Evolutionary conservation across 179 eudicot genomes (phyloP).

Genomic region (Heliamphora ciliata): DNA sequence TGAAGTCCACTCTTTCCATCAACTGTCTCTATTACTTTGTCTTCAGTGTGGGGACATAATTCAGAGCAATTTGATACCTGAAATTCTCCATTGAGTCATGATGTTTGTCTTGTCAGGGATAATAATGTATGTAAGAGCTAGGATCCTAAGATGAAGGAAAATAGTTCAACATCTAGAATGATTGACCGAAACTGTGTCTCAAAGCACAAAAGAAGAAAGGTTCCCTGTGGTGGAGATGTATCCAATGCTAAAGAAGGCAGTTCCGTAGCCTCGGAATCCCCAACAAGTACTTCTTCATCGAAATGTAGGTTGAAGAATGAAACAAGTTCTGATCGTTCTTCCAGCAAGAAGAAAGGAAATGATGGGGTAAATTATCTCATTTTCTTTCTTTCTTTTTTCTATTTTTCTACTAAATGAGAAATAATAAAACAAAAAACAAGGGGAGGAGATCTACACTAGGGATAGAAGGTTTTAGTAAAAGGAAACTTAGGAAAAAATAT

Average conservation of each 20-base stretch:
- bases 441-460: not conserved
- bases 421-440: not conserved
- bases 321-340: conserved; percentile 22
- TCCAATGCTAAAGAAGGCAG: conserved; percentile 34
- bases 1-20: not conserved
- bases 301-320: conserved; percentile 35
- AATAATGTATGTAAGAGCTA: conserved; percentile 16
- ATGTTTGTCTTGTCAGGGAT: not conserved
- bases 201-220: conserved; percentile 66
- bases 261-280: conserved; percentile 30
- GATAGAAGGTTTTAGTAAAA: not conserved
- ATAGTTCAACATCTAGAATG: conserved; percentile 41
- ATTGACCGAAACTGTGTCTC: conserved; percentile 73
- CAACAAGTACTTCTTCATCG: conserved; percentile 27
- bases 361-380: conserved; percentile 56
- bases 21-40: not conserved
- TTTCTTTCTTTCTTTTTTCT: not conserved
- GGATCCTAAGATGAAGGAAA: conserved; percentile 48
- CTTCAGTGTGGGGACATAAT: not conserved
- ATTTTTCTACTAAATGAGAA: not conserved
- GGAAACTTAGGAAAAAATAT: not conserved
- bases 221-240: conserved; percentile 37
- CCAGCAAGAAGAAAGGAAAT: conserved; percentile 62
- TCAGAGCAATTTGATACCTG: not conserved
- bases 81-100: conserved; percentile 4